These are phyloP conservation scores for Dothidotthia symphoricarpi DNA, from an alignment of 2,329 filamentous ascomycete genomes.

Conservation along the genomic window DNA sequence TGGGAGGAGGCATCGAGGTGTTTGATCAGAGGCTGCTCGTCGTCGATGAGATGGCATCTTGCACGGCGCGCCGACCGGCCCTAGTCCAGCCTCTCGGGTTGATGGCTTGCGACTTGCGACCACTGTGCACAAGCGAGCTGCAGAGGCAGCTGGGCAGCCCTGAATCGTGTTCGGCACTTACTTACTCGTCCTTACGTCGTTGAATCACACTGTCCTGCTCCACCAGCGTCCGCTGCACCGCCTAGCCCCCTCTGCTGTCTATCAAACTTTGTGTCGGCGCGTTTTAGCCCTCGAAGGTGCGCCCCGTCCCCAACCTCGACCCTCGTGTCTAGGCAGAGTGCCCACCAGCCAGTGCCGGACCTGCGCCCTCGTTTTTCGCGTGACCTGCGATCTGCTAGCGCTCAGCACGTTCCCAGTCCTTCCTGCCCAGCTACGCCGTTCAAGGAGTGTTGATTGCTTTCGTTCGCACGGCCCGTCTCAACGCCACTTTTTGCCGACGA, in stretches of 20 bases:
- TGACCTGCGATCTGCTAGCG: constrained; percentile 16
- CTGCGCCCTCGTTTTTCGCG: not conserved
- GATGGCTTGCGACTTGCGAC: constrained; percentile 25
- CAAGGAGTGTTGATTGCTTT: constrained; percentile 5
- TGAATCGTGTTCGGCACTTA: constrained; percentile 19
- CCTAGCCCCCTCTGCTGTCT: constrained; percentile 4
- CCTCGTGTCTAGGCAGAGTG: constrained; percentile 1
- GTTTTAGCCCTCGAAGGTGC: not conserved
- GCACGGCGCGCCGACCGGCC: constrained; percentile 24
- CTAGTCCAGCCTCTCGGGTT: constrained; percentile 23
- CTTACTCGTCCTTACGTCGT: constrained; percentile 21
- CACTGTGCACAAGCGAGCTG: constrained; percentile 28
- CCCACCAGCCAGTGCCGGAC: constrained; percentile 1
- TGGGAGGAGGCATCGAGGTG: constrained; percentile 10
- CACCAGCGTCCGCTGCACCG: constrained; percentile 6
- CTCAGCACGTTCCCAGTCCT: constrained; percentile 20
- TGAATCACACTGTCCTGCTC: constrained; percentile 5
- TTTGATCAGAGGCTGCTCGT: constrained; percentile 16
- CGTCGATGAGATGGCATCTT: constrained; percentile 10
- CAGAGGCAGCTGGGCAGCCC: constrained; percentile 9
- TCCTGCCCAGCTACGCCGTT: constrained; percentile 18
- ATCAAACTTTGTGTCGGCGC: constrained; percentile 6
- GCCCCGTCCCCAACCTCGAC: constrained; percentile 1
- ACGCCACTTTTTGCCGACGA: constrained; percentile 30
- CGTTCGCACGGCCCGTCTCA: constrained; percentile 29